Base-by-base conservation (phyloP, 2,329 filamentous ascomycete species). In the Aspergillus uvarum region DNA sequence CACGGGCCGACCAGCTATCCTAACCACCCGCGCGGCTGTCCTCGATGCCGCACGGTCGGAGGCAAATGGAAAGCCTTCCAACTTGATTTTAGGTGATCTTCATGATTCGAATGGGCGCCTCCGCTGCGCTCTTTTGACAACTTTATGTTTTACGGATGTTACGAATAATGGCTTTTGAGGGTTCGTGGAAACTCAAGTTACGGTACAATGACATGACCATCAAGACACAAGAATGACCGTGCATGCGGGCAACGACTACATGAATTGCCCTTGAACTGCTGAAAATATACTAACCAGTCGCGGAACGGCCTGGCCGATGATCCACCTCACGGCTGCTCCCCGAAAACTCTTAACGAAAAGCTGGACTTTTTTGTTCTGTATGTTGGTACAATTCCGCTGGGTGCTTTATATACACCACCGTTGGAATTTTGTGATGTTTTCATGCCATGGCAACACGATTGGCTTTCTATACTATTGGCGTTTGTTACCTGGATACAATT, bases 31-130 rank as follows among this genome's bases (percentile, higher is more conserved):
- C 71, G 77, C 44, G 76, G 77, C 14, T 81, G 79, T 67, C 79
- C 79, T 38, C 74, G 76, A 44, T 81, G 79, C 67, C 75, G 77
- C 59, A 76, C 74, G 1, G 71, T 80, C 24, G 77, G 77, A 19
- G 76, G 77, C 24, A 79, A 78, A 66, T 81, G 79, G 78, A 81
- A 80, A 63, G 73, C 76, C 47, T 81, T 81, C 62, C 79, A 81
- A 63, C 68, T 81, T 47, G 79, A 81, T 56, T 76, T 81, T 62
- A 75, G 77, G 69, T 81, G 72, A 74, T 61, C 21, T 16, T 35
- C 12, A 12, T 47, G 35, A 16, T 16, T 22, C 19, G n/a, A 49
- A 11, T 47, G 16, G 50, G 19, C 14, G 19, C 32, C 21, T 12
- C 32, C 19, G 21, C 16, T 29, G n/a, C 26, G 55, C 58, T 47